A percentile compares a stretch with the other conserved stretches of the same genome.
Evolutionary conservation across 495 filamentous ascomycete species (phyloP).

Genomic region (Aspergillus panamensis): DNA sequence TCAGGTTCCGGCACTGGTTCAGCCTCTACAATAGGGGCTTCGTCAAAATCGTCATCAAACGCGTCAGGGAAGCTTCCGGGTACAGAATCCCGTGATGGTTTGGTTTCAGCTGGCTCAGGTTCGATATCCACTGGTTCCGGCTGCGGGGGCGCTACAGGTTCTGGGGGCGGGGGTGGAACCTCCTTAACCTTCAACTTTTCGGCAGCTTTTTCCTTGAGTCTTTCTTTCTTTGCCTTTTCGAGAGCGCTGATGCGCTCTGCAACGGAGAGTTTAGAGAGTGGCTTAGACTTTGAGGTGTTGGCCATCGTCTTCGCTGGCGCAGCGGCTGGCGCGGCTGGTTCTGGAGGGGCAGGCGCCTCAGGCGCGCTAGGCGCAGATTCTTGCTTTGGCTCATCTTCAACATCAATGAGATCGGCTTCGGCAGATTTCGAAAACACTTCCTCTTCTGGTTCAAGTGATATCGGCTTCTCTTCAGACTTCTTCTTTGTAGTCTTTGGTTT

Average conservation of each 20-base stretch:
- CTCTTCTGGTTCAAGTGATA: conserved; percentile 21
- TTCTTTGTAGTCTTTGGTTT: conserved; percentile 38
- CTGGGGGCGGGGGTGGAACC: conserved; percentile 17
- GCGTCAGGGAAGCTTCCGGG: conserved; percentile 42
- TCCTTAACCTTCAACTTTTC: conserved; percentile 30
- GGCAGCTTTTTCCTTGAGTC: conserved; percentile 32
- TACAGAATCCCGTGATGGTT: conserved; percentile 34
- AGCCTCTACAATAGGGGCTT: conserved; percentile 16
- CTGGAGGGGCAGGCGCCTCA: conserved; percentile 31
- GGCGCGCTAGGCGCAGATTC: conserved; percentile 12
- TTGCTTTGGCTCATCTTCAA: conserved; percentile 30
- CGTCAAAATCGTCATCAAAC: conserved; percentile 26
- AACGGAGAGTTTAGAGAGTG: conserved; percentile 41
- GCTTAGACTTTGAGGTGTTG: conserved; percentile 41
- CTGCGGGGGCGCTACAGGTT: conserved; percentile 19
- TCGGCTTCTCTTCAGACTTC: conserved; percentile 33
- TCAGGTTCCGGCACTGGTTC: conserved; percentile 17
- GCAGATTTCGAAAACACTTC: conserved; percentile 26
- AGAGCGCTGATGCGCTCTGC: conserved; percentile 48
- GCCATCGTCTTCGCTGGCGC: conserved; percentile 29
- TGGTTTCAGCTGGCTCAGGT: conserved; percentile 23
- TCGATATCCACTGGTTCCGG: conserved; percentile 19
- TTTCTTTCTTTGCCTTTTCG: conserved; percentile 43
- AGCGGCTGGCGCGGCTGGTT: conserved; percentile 35
- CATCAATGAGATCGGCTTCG: conserved; percentile 32